Base-by-base conservation (phyloP, 176 grass and related monocot genomes). In the Puya raimondii region DNA sequence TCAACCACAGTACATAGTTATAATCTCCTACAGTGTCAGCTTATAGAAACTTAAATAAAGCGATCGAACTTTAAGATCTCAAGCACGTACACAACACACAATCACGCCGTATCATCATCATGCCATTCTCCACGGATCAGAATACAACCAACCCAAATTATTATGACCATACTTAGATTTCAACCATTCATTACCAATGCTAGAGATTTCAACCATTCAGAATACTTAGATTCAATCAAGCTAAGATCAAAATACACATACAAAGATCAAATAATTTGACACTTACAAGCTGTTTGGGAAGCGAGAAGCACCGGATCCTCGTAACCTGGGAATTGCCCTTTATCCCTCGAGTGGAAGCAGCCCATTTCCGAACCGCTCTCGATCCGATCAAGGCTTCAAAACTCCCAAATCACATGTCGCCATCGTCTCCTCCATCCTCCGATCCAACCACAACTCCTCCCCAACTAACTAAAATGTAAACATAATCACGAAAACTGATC, bases 261-360 rank as follows among this genome's bases (percentile, higher is more conserved):
- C 67, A 33, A 49, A 73, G 2, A 73, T 63, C 53, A 16, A 18
- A 73, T 48, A 8, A 23, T 48, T 16, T 21, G 18, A 10, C 54
- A 67, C 64, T 76, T 64, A 76, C 74, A 76, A 15, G 74, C 64
- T 16, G 74, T 76, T 51, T 76, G 50, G 27, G 74, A 47, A 17
- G 74, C 64, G 15, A 76, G 64, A 56, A 53, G 23, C 74, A 57
- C 64, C 3, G 74, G 74, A 22, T 76, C 50, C 51, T 67, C 74
- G 27, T 76, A 76, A 47, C 74, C 74, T 20, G 74, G 74, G 64
- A 54, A 68, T 18, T 76, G 64, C 26, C 27, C 57, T 48, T 51
- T 23, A 9, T 5, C 22, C 15, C 6, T 76, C n/a, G 74, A 76
- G 11, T 21, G 64, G 22, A 67, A 67, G 29, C 74, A 76, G 25